phyloP scores from a whole-genome alignment of 176 grass and related monocot species.

The Dendrocalamus sinicus region DNA sequence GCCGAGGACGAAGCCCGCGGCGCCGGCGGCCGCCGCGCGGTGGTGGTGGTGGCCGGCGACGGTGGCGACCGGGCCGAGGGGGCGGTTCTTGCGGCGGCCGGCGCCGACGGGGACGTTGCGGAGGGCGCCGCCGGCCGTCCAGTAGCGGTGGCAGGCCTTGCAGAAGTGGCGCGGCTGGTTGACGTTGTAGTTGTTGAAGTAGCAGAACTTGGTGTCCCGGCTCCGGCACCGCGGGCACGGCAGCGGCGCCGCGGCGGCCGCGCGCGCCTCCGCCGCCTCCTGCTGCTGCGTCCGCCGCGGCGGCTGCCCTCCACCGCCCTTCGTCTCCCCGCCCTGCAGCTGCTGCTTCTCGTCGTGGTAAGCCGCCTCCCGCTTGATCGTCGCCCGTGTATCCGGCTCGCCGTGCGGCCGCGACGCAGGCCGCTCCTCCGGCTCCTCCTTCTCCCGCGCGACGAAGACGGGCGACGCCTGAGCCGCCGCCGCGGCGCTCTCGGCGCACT shows the following conservation, averaged over 20 bases:
- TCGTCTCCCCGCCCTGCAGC: neutral
- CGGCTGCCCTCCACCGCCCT: neutral
- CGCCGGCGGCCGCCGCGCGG: neutral
- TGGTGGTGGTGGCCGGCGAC: slow-evolving; percentile 17
- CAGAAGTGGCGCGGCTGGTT: slow-evolving; percentile 87
- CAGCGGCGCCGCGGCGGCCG: slow-evolving; percentile 58
- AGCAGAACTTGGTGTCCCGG: slow-evolving; percentile 79
- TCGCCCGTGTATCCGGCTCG: neutral
- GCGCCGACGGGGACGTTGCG: slow-evolving; percentile 85
- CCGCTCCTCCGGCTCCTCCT: slow-evolving; percentile 20
- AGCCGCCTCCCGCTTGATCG: slow-evolving; percentile 46
- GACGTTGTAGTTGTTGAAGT: slow-evolving; percentile 86
- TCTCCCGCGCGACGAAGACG: slow-evolving; percentile 15
- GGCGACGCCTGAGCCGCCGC: neutral
- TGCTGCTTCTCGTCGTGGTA: neutral
- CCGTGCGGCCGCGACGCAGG: neutral
- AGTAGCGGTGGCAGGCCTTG: slow-evolving; percentile 92
- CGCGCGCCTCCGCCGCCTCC: slow-evolving; percentile 48
- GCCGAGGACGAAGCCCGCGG: slow-evolving; percentile 46
- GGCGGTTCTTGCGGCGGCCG: slow-evolving; percentile 63
- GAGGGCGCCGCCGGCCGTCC: slow-evolving; percentile 84
- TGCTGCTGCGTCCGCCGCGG: slow-evolving; percentile 20
- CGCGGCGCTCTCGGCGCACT: slow-evolving; percentile 27
- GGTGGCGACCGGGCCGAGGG: slow-evolving; percentile 30
- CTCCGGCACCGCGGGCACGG: slow-evolving; percentile 69